phyloP scores from a whole-genome alignment of 176 grass and related monocot genomes.

The Typha latifolia region DNA sequence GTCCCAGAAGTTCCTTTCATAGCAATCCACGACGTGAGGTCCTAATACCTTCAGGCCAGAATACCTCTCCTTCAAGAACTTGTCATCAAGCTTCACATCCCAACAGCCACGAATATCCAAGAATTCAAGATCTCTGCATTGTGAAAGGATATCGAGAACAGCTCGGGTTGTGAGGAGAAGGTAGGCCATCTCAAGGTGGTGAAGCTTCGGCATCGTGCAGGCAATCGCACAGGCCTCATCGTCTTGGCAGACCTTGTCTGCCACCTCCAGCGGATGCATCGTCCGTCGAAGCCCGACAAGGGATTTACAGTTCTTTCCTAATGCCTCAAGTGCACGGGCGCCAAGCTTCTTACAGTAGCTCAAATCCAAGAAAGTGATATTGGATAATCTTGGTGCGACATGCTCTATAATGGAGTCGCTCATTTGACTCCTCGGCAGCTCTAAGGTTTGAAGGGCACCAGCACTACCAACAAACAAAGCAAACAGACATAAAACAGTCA shows the following conservation, averaged over 20 bases:
- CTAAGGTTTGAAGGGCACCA: conserved; percentile 48
- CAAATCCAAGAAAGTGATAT: conserved; percentile 74
- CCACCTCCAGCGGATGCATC: conserved; percentile 81
- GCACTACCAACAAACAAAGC: conserved; percentile 29
- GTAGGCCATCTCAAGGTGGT: conserved; percentile 76
- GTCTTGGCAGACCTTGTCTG: conserved; percentile 58
- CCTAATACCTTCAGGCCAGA: conserved; percentile 54
- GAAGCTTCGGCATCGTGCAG: conserved; percentile 62
- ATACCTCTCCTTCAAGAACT: conserved; percentile 42
- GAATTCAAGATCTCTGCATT: conserved; percentile 63
- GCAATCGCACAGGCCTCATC: conserved; percentile 89
- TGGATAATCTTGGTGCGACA: conserved; percentile 44
- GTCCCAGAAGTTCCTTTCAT: conserved; percentile 67
- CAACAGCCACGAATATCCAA: conserved; percentile 91
- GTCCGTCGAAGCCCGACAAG: conserved; percentile 57
- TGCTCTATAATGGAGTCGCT: conserved; percentile 63
- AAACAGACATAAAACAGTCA: not conserved
- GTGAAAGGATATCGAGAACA: conserved; percentile 51
- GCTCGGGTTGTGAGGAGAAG: conserved; percentile 54
- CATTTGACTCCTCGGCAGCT: conserved; percentile 89
- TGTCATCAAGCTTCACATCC: conserved; percentile 66
- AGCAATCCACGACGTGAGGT: conserved; percentile 66
- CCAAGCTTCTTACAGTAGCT: conserved; percentile 89
- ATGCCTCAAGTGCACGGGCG: conserved; percentile 66
- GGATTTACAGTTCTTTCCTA: conserved; percentile 55